Conservation (phyloP, 2,329 filamentous ascomycete species). For the Xylariaceae sp. region DNA sequence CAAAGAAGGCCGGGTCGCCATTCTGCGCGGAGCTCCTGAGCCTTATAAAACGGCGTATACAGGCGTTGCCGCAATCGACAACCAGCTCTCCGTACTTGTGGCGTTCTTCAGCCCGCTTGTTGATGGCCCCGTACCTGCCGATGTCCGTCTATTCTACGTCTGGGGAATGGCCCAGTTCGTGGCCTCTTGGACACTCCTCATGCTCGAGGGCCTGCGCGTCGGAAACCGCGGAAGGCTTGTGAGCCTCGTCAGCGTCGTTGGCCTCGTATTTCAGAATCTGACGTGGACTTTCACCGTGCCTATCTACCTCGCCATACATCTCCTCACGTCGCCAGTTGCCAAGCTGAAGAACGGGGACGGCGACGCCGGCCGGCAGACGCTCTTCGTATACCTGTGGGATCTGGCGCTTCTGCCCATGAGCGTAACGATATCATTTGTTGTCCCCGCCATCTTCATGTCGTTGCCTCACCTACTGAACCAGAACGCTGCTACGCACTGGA, state of each 20-base stretch:
- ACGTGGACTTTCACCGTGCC: constrained; percentile 23
- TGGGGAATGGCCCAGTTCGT: constrained; percentile 26
- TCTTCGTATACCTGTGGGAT: constrained; percentile 28
- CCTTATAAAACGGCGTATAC: constrained; percentile 18
- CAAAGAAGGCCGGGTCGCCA: constrained; percentile 3
- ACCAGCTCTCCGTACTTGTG: constrained; percentile 22
- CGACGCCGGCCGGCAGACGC: constrained; percentile 14
- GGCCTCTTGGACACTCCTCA: constrained; percentile 22
- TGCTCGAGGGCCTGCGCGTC: constrained; percentile 24
- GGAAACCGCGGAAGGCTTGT: constrained; percentile 23
- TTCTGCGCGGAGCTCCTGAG: constrained; percentile 14
- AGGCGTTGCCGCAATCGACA: constrained; percentile 16
- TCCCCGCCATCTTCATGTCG: constrained; percentile 24
- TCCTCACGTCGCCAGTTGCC: constrained; percentile 26
- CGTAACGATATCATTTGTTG: constrained; percentile 21
- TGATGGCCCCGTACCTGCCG: constrained; percentile 14
- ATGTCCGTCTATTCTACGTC: constrained; percentile 18
- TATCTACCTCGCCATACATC: constrained; percentile 24
- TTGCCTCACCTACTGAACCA: constrained; percentile 19
- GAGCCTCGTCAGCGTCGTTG: constrained; percentile 17
- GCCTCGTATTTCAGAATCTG: constrained; percentile 21
- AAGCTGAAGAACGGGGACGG: constrained; percentile 15
- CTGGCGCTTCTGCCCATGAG: constrained; percentile 24
- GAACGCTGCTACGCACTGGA: constrained; percentile 23
- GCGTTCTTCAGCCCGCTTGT: constrained; percentile 16